Conservation (phyloP, 306 rosid genomes). For the Cucurbita moschata region DNA sequence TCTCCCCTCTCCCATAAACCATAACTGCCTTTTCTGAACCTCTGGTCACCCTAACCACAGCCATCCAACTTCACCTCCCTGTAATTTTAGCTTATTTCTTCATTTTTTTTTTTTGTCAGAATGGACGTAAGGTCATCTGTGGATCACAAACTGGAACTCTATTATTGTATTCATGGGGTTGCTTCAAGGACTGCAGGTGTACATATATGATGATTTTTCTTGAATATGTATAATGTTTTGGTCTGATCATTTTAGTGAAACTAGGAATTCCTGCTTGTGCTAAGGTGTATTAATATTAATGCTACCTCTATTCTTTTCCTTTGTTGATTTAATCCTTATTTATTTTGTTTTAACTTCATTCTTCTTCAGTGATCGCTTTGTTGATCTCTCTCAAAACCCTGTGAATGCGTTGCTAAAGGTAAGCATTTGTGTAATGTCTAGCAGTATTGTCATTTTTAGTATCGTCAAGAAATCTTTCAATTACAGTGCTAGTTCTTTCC, state of each 20-base stretch:
- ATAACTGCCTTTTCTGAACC: too few relatives aligned
- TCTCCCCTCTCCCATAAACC: too few relatives aligned
- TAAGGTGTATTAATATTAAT: neutral
- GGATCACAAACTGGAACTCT: conserved; percentile 69
- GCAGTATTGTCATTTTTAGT: neutral
- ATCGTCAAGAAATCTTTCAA: neutral
- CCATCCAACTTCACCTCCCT: neutral
- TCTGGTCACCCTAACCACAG: too few relatives aligned
- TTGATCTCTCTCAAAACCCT: conserved; percentile 63
- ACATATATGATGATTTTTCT: neutral
- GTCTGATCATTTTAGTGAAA: neutral
- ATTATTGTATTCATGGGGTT: conserved; percentile 80
- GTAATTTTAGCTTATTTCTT: neutral
- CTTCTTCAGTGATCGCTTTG: conserved; percentile 61
- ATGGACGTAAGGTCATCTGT: conserved; percentile 78
- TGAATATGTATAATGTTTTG: neutral
- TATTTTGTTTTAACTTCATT: conserved; percentile 17
- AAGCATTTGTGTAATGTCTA: neutral
- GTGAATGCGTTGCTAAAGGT: conserved; percentile 79
- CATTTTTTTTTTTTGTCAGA: conserved; percentile 27
- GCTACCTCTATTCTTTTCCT: neutral
- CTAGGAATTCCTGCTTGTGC: neutral
- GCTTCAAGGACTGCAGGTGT: conserved; percentile 86
- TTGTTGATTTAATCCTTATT: conserved; percentile 2
- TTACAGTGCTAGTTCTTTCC: neutral